phyloP scores from a whole-genome alignment of 768 basidiomycete species.

The Tricholoma terreum region DNA sequence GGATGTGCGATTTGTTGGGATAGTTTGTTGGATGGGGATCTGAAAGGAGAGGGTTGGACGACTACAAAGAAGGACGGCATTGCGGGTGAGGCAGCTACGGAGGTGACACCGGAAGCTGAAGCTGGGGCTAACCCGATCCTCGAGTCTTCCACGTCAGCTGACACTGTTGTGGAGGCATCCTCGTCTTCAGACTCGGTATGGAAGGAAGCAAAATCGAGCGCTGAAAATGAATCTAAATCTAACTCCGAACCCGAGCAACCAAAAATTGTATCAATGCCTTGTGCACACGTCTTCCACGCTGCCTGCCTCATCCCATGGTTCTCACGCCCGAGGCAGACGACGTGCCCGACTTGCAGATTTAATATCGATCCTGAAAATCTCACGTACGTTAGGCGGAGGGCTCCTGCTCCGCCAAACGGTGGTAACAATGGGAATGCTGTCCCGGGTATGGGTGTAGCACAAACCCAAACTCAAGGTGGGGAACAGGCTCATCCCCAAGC shows the following conservation, averaged over 20 bases:
- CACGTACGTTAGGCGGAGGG: conserved; percentile 40
- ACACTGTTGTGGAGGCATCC: not conserved
- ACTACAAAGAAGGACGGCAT: conserved; percentile 17
- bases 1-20: conserved; percentile 82
- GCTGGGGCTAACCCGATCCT: conserved; percentile 10
- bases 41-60: conserved; percentile 25
- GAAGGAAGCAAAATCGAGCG: not conserved
- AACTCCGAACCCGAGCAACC: conserved; percentile 20
- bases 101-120: conserved; percentile 4
- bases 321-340: conserved; percentile 71
- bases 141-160: not conserved
- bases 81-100: conserved; percentile 1
- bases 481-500: not conserved
- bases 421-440: not conserved
- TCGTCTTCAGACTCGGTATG: not conserved
- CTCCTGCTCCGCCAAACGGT: conserved; percentile 6
- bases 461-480: not conserved
- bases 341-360: conserved; percentile 82
- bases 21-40: conserved; percentile 48
- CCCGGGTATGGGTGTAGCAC: not conserved
- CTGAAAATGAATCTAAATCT: conserved; percentile 12
- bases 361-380: conserved; percentile 79
- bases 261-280: conserved; percentile 68
- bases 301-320: conserved; percentile 83
- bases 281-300: conserved; percentile 80